A percentile compares a stretch with the other conserved stretches of the same genome.
Evolutionary conservation across 176 grass and related monocot genomes (phyloP).

Genomic region (Aegilops sharonensis): DNA sequence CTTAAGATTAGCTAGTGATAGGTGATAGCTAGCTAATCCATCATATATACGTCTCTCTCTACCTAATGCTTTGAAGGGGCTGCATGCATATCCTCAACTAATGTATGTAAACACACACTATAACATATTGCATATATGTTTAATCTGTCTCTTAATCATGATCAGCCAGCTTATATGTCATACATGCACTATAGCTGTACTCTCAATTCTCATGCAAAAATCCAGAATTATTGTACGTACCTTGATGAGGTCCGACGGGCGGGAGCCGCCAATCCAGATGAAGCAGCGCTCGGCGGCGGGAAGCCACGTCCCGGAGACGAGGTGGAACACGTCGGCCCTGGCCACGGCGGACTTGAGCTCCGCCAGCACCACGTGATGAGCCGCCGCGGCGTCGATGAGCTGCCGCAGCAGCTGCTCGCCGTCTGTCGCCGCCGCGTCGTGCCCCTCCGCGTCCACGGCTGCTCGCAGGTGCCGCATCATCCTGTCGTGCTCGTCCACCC

Average conservation of each 20-base stretch:
- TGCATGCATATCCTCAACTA: not conserved
- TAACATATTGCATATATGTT: too few relatives aligned
- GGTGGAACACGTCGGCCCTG: slow-evolving; percentile 53
- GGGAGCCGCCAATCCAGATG: slow-evolving; percentile 70
- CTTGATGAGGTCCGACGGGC: slow-evolving; percentile 71
- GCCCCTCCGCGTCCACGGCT: slow-evolving; percentile 11
- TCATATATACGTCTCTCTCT: slow-evolving; percentile 3
- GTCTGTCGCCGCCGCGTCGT: not conserved
- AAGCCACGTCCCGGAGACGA: slow-evolving; percentile 44
- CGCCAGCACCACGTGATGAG: slow-evolving; percentile 43
- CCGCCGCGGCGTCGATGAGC: slow-evolving; percentile 29
- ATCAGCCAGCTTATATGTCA: too few relatives aligned
- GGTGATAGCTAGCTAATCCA: slow-evolving; percentile 19
- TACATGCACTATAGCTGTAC: too few relatives aligned
- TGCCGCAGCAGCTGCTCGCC: slow-evolving; percentile 44
- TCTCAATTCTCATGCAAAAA: too few relatives aligned
- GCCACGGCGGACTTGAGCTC: slow-evolving; percentile 41
- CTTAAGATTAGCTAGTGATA: slow-evolving; percentile 25
- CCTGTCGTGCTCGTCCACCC: slow-evolving; percentile 47
- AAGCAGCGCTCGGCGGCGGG: slow-evolving; percentile 70
- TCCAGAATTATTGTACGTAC: not conserved
- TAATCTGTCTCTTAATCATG: too few relatives aligned
- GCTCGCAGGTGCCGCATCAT: slow-evolving; percentile 46
- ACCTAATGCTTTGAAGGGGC: not conserved
- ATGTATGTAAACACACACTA: too few relatives aligned